Base-by-base conservation (phyloP, 2,329 filamentous ascomycete genomes). In the Cercospora berteroae region DNA sequence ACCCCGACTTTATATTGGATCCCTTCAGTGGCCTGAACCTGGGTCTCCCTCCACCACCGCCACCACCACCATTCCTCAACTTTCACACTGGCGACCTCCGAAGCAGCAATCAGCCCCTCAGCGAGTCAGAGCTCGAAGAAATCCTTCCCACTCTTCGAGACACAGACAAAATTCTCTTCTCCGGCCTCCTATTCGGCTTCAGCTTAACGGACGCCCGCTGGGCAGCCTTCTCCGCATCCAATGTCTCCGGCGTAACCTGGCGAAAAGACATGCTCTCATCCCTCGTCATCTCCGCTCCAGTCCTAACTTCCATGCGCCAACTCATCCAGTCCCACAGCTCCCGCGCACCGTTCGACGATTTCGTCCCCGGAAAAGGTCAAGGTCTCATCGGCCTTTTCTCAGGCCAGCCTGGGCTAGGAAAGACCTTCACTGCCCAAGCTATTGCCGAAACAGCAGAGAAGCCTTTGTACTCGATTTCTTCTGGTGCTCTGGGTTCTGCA, bases 371-470 rank as follows among this genome's bases (percentile, higher is more conserved):
- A 0, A 67, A 67, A 52, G 66, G 66, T 0, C 61, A 23, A n/a
- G 66, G 66, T 8, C 62, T 67, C 1, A 64, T 67, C 7, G 66
- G 60, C 1, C 55, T 67, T 5, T 60, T 67, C 27, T 64, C 52
- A 4, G 66, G 66, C 16, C 62, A 65, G 29, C 74, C 74, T 10
- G 74, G 74, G 7, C 63, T 70, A 3, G 75, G 75, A 0, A 77
- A 76, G 63, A 70, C 70, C 0, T 60, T 67, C 25, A 67, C 66
- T 0, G 66, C 66, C 10, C 67, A 68, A 58, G 59, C 57, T 1
- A 67, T 64, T 16, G 67, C 66, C 4, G 67, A 69, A n/a, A 61
- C 29, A 18, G 57, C 62, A 2, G 55, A 55, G 10, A 56, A 52
- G 33, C 36, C 55, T 2, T 29, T 66, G 9, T 64, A 55, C 29